Base-by-base conservation (phyloP, 2,329 filamentous ascomycete species). In the Mycosphaerelloides madeirae region DNA sequence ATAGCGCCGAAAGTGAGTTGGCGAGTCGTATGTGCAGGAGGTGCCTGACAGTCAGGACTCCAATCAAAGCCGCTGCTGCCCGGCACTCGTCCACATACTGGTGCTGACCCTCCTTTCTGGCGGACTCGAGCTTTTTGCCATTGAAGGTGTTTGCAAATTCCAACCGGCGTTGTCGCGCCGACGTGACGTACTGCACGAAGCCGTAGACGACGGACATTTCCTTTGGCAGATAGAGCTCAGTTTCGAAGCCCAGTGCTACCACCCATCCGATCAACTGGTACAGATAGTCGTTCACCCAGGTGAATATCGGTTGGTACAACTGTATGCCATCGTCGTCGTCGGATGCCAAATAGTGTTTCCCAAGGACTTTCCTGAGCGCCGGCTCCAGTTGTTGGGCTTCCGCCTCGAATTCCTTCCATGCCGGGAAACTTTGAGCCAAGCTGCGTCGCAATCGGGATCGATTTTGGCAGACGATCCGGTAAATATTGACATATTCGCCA, bases 281-380 rank as follows among this genome's bases (percentile, higher is more conserved):
- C n/a, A 96, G 75, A 65, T 96, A 97, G 67, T 95, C 87, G 48
- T 90, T 78, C 58, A 83, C 80, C 93, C 93, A 98, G 3, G 85
- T 89, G 1, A 86, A 88, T 1, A 97, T 74, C 0, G 88, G 83
- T 41, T 86, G 84, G 0, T 83, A 72, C 69, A 68, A 74, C 9
- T 25, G 5, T 5, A 25, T 9, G 9, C 22, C 22, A 25, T 25
- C 22, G 22, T 25, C 22, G 5, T 25, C 22, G 22, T 25, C 22
- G 9, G 6, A 9, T 25, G 6, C 9, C 22, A 5, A 25, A 5
- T 9, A 9, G 22, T 25, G 9, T 5, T 25, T 5, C 9, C 9
- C 6, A 25, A 25, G 6, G 22, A 25, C 9, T 25, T 25, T 25
- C 22, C 22, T 25, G 22, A 25, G 22, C 6, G 22, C 22, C 6